Evolutionary conservation across 176 grass and related monocot genomes (phyloP), one percentile per base, ranked within the genome.

Genomic region (Zea luxurians): DNA sequence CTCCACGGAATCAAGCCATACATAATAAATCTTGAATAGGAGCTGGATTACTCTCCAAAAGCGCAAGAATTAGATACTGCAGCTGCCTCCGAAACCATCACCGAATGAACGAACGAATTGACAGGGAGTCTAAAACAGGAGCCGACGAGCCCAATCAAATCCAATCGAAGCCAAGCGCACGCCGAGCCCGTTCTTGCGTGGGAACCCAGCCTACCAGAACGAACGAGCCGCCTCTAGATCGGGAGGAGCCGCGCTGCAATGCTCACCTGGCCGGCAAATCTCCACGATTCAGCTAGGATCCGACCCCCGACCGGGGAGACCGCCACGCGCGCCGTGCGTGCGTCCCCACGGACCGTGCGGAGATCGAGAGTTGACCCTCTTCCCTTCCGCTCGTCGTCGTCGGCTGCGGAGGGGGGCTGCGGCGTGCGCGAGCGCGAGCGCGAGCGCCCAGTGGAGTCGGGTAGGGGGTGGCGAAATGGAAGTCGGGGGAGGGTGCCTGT

Each of bases 271-370:
- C 54, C 52, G 8, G 55, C 45, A 17, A 83, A 41, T 37, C 69
- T 55, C 52, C 45, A 52, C 61, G 75, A 83, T 74, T 83, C 61
- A 27, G 36, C 67, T 63, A 60, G 71, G 86, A 88, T 80, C 81
- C 76, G 76, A 35, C 86, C 49, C 34, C 47, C 59, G 27, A 72
- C 48, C 21, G 8, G 34, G 45, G 16, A 38, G 15, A 34, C 34
- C 21, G 21, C 6, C 69, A 35, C 61, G 10, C 16, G 34, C 45
- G 34, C n/a, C 63, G 62, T 42, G 43, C 50, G 61, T 34, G 35
- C 70, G 58, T 8, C 7, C 45, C 42, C 36, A 12, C 45, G 21
- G 53, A 46, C 55, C 16, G 37, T 17, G 15, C 8, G 41, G 85
- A 57, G 73, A 87, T 87, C 74, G 60, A n/a, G 35, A n/a, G 12